Percentiles rank a stretch among this genome's conserved stretches.
Evolutionary conservation across 805 yeast genomes (phyloP).

Genomic region (Ogataea wickerhamii): DNA sequence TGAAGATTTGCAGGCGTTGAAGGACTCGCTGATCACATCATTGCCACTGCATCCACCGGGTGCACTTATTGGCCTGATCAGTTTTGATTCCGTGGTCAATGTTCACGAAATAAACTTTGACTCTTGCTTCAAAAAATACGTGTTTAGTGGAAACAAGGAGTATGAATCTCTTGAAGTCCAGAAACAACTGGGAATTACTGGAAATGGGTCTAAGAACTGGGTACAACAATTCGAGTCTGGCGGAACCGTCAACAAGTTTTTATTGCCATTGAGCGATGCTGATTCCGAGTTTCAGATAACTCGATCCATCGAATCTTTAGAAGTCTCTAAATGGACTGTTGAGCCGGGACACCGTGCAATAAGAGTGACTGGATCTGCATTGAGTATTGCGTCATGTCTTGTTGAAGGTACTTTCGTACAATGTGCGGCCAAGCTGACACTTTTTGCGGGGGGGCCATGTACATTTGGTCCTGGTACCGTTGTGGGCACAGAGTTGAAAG

Average conservation of each 20-base stretch:
- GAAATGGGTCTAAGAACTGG: constrained; percentile 36
- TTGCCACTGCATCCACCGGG: constrained; percentile 83
- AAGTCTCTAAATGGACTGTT: constrained; percentile 68
- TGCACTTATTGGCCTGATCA: constrained; percentile 80
- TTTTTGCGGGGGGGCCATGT: constrained; percentile 93
- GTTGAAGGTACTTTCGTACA: constrained; percentile 81
- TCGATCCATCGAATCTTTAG: constrained; percentile 70
- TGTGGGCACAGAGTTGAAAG: constrained; percentile 86
- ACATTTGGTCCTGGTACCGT: constrained; percentile 93
- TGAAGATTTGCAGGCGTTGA: constrained; percentile 79
- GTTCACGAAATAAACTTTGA: constrained; percentile 73
- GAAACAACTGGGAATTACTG: constrained; percentile 34
- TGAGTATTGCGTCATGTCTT: constrained; percentile 76
- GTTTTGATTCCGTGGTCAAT: constrained; percentile 87
- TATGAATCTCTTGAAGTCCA: constrained; percentile 43
- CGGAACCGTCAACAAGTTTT: constrained; percentile 39
- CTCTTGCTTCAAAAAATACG: constrained; percentile 67
- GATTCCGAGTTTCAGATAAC: constrained; percentile 79
- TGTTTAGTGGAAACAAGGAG: constrained; percentile 88
- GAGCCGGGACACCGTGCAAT: constrained; percentile 79
- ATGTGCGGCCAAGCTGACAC: constrained; percentile 82
- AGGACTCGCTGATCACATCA: constrained; percentile 73
- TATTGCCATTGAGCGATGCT: constrained; percentile 33
- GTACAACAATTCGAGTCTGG: constrained; percentile 38
- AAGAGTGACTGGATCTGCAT: constrained; percentile 91